Base-by-base conservation (phyloP, 148 eudicot genomes). In the Chenopodium formosanum region DNA sequence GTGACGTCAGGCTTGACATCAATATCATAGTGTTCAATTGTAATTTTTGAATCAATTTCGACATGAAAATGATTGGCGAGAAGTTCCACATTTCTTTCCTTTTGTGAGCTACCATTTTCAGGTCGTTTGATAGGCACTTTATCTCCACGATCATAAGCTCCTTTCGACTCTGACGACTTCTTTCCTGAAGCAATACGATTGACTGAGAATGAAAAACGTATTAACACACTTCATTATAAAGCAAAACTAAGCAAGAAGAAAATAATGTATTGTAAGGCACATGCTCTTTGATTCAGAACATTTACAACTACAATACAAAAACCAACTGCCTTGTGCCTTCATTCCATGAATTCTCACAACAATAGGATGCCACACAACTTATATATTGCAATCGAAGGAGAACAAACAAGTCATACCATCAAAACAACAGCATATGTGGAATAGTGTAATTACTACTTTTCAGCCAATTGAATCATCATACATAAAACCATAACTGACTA, bases 61-160 rank as follows among this genome's bases (percentile, higher is more conserved):
- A 93, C 90, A 0, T 83, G 91, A 69, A 93, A 93, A 82, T 89
- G 92, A 46, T 93, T 93, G 20, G 83, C 94, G 44, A 90, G 89
- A 67, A 93, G 88, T n/a, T 70, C 86, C 76, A 86, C 82, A 1
- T 80, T 60, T 52, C 71, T 73, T 23, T 77, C 83, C 23, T 70
- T 76, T 56, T 71, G 71, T 40, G 63, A n/a, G 82, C 94, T 92
- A 2, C 91, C 90, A 23, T 58, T 67, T 58, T 92, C 92, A 60
- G 94, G 97, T 63, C 94, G 80, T 82, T 16, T 88, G 10, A 86
- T 82, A 23, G 97, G 92, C 74, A 86, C 58, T 78, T 81, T 17
- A 37, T 47, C 53, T 37, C 31, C 78, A 44, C 73, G 56, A 74
- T 68, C n/a, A 29, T 80, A 74, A n/a, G 37, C 31, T 58, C 44